phyloP scores from a whole-genome alignment of 352 stramenopile species.

The Albugo candida region DNA sequence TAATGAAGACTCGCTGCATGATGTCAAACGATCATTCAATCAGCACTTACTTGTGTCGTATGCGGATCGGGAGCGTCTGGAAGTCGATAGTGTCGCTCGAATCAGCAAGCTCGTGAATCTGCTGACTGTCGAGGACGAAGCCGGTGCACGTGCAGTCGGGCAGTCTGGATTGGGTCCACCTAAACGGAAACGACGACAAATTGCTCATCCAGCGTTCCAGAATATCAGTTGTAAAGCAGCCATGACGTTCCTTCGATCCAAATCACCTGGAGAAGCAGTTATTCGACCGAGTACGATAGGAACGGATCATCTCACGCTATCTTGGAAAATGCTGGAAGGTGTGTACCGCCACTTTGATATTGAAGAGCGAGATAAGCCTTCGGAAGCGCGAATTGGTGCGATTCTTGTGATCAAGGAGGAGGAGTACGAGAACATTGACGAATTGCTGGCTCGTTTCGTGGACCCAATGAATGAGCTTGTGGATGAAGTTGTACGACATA shows the following conservation, averaged over 20 bases:
- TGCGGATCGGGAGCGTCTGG: slow-evolving; percentile 28
- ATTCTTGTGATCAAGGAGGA: slow-evolving; percentile 78
- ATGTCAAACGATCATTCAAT: slow-evolving; percentile 58
- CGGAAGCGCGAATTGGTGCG: slow-evolving; percentile 55
- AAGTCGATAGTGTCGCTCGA: slow-evolving; percentile 42
- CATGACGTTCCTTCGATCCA: slow-evolving; percentile 65
- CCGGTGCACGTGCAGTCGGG: slow-evolving; percentile 15
- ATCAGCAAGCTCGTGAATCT: slow-evolving; percentile 64
- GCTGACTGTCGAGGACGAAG: slow-evolving; percentile 44
- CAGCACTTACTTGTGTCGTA: slow-evolving; percentile 30
- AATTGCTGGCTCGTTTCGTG: slow-evolving; percentile 73
- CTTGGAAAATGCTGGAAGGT: slow-evolving; percentile 76
- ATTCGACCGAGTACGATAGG: slow-evolving; percentile 70
- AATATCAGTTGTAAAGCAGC: slow-evolving; percentile 73
- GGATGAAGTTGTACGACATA: slow-evolving; percentile 72
- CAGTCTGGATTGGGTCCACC: slow-evolving; percentile 13
- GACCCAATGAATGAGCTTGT: slow-evolving; percentile 79
- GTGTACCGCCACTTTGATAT: slow-evolving; percentile 81
- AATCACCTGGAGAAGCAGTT: slow-evolving; percentile 63
- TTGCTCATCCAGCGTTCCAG: slow-evolving; percentile 65
- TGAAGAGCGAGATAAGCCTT: slow-evolving; percentile 73
- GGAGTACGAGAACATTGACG: slow-evolving; percentile 73
- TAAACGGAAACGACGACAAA: slow-evolving; percentile 73
- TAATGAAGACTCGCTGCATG: slow-evolving; percentile 46
- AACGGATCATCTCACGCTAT: slow-evolving; percentile 69